Percentiles rank a stretch among this genome's conserved stretches.
Evolutionary conservation across 1,139 yeast species (phyloP).

Genomic region (Yarrowia galli): DNA sequence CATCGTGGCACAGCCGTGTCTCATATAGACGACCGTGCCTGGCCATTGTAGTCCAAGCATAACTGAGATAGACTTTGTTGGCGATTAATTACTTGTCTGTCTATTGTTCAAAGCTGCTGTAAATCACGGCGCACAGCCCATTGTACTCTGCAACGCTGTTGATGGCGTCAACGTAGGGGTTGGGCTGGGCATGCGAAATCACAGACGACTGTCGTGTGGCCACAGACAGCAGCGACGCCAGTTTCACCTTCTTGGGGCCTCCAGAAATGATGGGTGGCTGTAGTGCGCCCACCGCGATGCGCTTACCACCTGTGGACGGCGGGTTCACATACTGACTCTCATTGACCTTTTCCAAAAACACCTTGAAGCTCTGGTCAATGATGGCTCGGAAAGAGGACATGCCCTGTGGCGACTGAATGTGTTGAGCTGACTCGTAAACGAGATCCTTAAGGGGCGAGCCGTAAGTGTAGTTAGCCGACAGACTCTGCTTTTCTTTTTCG

Average conservation of each 20-base stretch:
- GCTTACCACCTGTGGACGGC: slow-evolving; percentile 18
- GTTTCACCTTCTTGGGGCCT: slow-evolving; percentile 55
- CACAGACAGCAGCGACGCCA: slow-evolving; percentile 74
- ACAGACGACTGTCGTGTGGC: slow-evolving; percentile 70
- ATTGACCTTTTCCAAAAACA: slow-evolving; percentile 46
- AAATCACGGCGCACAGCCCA: slow-evolving; percentile 88
- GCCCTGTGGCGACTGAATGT: slow-evolving; percentile 56
- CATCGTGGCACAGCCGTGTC: slow-evolving; percentile 3
- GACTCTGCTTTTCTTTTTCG: slow-evolving; percentile 15
- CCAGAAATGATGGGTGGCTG: slow-evolving; percentile 44
- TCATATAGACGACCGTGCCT: slow-evolving; percentile 18
- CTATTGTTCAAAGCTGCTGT: slow-evolving; percentile 73
- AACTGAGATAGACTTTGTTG: slow-evolving; percentile 15
- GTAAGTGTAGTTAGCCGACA: slow-evolving; percentile 30
- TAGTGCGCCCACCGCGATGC: slow-evolving; percentile 31
- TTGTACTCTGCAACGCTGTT: slow-evolving; percentile 69
- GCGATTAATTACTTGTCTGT: slow-evolving; percentile 10
- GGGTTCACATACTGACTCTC: slow-evolving; percentile 32
- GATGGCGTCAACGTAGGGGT: slow-evolving; percentile 59
- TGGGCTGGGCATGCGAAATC: slow-evolving; percentile 58
- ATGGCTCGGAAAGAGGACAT: slow-evolving; percentile 52
- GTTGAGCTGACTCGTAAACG: slow-evolving; percentile 61
- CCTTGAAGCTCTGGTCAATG: slow-evolving; percentile 51
- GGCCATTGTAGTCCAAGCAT: slow-evolving; percentile 30
- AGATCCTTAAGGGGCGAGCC: slow-evolving; percentile 44